phyloP scores from a whole-genome alignment of 148 eudicot genomes.

The Suaeda aralocaspica region DNA sequence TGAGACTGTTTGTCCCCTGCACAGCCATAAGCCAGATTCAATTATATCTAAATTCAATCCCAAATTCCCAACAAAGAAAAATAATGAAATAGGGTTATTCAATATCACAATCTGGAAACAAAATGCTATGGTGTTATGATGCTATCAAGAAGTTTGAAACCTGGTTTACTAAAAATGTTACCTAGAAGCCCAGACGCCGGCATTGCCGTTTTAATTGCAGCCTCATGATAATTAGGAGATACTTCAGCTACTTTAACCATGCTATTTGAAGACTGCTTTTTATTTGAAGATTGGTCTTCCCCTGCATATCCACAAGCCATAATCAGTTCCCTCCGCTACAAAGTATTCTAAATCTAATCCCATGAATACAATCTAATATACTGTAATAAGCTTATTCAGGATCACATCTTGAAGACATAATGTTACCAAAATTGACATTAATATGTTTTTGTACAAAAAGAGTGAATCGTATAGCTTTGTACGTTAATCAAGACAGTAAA shows the following conservation, averaged over 20 bases:
- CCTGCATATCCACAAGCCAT: neutral
- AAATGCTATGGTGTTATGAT: too few species aligned
- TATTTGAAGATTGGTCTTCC: neutral
- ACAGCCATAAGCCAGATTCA: constrained; percentile 4
- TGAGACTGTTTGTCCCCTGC: constrained; percentile 25
- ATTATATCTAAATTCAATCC: neutral
- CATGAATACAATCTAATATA: neutral
- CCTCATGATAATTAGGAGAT: neutral
- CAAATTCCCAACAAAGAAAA: neutral
- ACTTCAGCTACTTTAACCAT: too few species aligned
- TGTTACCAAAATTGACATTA: neutral
- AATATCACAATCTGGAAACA: neutral
- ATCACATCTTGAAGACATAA: neutral
- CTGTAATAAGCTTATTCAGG: neutral
- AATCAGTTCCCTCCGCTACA: neutral
- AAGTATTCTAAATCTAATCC: neutral
- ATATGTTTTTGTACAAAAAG: neutral
- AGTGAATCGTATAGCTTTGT: neutral
- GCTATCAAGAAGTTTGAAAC: too few species aligned
- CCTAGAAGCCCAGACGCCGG: neutral
- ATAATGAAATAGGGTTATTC: too few species aligned
- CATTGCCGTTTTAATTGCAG: neutral
- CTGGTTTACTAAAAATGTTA: too few species aligned
- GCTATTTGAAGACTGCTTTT: too few species aligned
- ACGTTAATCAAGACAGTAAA: neutral